These are phyloP conservation scores for Acidomyces sp. DNA, from an alignment of 495 filamentous ascomycete species.

Conservation along the genomic window DNA sequence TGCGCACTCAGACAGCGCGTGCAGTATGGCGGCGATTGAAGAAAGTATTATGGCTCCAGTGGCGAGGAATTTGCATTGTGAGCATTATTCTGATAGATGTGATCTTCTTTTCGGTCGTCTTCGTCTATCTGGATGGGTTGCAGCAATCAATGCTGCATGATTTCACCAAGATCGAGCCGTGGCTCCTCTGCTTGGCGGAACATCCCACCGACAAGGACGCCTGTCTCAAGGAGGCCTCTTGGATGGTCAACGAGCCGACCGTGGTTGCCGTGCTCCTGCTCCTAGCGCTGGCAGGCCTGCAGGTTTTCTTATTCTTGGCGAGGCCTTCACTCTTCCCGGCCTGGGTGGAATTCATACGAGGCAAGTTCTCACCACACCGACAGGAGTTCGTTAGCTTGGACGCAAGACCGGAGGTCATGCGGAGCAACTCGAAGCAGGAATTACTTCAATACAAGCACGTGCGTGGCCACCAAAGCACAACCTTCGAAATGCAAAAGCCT, in stretches of 20 bases:
- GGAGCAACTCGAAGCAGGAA: slow-evolving; percentile 49
- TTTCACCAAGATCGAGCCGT: slow-evolving; percentile 41
- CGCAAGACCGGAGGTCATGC: slow-evolving; percentile 50
- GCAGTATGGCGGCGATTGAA: slow-evolving; percentile 78
- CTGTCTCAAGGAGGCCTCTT: slow-evolving; percentile 47
- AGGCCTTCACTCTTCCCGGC: slow-evolving; percentile 71
- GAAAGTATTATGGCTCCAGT: slow-evolving; percentile 82
- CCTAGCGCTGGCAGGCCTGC: slow-evolving; percentile 69
- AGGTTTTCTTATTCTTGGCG: slow-evolving; percentile 67
- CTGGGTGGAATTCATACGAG: slow-evolving; percentile 57
- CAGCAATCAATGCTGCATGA: slow-evolving; percentile 43
- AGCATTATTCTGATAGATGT: slow-evolving; percentile 79
- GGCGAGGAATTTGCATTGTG: slow-evolving; percentile 79
- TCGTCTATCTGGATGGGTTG: slow-evolving; percentile 69
- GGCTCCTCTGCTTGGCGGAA: slow-evolving; percentile 56
- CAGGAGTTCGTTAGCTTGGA: slow-evolving; percentile 83
- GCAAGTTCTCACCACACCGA: slow-evolving; percentile 33
- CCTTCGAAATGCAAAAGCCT: slow-evolving; percentile 21
- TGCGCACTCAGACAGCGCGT: slow-evolving; percentile 69
- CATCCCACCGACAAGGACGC: slow-evolving; percentile 47
- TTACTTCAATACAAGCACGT: slow-evolving; percentile 44
- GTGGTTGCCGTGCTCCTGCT: slow-evolving; percentile 71
- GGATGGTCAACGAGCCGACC: slow-evolving; percentile 60
- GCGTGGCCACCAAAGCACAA: slow-evolving; percentile 17
- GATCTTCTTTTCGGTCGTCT: slow-evolving; percentile 81